Conservation (phyloP, 2,329 filamentous ascomycete genomes). For the Mycogone perniciosa region DNA sequence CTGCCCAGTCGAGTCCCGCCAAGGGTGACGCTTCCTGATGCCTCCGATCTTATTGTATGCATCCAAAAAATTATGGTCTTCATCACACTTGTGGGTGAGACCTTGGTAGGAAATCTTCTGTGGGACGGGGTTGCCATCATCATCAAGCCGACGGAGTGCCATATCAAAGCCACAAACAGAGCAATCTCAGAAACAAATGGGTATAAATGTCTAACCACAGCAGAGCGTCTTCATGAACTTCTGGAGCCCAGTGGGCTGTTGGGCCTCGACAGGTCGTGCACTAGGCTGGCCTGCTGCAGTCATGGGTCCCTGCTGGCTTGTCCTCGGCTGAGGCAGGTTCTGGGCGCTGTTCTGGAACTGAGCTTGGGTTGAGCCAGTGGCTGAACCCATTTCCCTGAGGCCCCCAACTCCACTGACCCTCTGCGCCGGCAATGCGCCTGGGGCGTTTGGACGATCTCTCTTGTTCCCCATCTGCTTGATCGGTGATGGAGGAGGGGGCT, state of each 20-base stretch:
- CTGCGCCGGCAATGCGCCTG: slow-evolving; percentile 66
- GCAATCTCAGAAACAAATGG: slow-evolving; percentile 22
- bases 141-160: slow-evolving; percentile 6
- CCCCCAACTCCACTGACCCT: slow-evolving; percentile 69
- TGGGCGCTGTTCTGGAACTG: slow-evolving; percentile 95
- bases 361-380: slow-evolving; percentile 85
- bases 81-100: neutral
- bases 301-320: slow-evolving; percentile 55
- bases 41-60: neutral
- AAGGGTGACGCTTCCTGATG: neutral
- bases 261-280: slow-evolving; percentile 58
- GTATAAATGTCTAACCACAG: slow-evolving; percentile 58
- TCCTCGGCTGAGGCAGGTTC: slow-evolving; percentile 66
- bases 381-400: slow-evolving; percentile 71
- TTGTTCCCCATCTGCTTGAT: slow-evolving; percentile 75
- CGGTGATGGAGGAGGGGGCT: slow-evolving; percentile 81
- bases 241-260: slow-evolving; percentile 70
- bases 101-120: slow-evolving; percentile 2
- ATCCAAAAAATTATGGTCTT: neutral
- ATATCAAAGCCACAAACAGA: slow-evolving; percentile 14
- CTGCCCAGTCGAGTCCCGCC: too few relatives aligned
- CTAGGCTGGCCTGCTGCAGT: slow-evolving; percentile 47
- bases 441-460: slow-evolving; percentile 68
- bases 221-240: slow-evolving; percentile 91
- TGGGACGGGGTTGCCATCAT: slow-evolving; percentile 5